Base-by-base conservation (phyloP, 202 grass and related monocot species). In the Hordeum pubiflorum region DNA sequence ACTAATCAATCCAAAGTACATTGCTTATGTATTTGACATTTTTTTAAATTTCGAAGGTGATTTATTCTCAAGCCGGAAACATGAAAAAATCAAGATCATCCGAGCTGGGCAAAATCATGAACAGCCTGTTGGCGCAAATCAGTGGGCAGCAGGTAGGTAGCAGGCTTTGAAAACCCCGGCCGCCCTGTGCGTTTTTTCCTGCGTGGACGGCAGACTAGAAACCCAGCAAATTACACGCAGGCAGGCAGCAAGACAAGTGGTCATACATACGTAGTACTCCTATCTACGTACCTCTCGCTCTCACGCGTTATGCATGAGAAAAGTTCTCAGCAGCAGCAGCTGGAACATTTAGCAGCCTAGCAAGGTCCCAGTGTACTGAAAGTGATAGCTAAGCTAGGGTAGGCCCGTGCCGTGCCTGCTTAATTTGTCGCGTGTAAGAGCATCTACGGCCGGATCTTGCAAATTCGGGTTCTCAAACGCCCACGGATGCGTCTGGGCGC, bases 121-220 rank as follows among this genome's bases (percentile, higher is more conserved):
- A 20, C 56, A 72, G 15, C 0, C 38, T 57, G 52, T 8, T 17
- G 2, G 15, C 15, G 43, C 13, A 22, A 80, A 80, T 76, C 69
- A 5, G 29, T 48, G 52, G 81, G 21, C 76, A 74, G 21, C 76
- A 74, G 48, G 81, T 84, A 88, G 76, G 76, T 76, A 56, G 36
- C 70, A 76, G 57, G 54, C 81, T 59, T 74, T 36, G 76, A 76
- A 84, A 84, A 55, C 32, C 23, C 61, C 63, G 70, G 8, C 81
- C 12, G 31, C 67, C 62, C 2, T 2, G 8, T 3, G 20, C 20
- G 0, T 72, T 18, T 59, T 80, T 76, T 63, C 69, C 26, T 57
- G 1, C 33, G 21, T 81, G 62, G 54, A 62, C 29, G 41, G 86
- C 76, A 38, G 76, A 80, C 10, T 77, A 65, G 43, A 60, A 56